These are phyloP conservation scores for Gynandropsis gynandra DNA, from an alignment of 345 rosid species.

Conservation along the genomic window DNA sequence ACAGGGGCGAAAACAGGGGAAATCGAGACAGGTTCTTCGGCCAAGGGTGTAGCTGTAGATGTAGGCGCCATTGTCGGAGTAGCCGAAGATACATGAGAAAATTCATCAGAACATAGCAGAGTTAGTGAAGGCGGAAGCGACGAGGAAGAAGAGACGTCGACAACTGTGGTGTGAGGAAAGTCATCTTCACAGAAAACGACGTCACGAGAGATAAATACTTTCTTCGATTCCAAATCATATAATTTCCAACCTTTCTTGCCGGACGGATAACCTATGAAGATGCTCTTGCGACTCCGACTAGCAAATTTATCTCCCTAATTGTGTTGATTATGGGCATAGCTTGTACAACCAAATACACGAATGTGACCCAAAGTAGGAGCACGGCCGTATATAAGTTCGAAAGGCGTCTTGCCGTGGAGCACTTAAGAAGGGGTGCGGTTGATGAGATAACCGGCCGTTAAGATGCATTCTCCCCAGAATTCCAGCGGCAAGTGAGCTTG, in stretches of 20 bases:
- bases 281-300: not conserved
- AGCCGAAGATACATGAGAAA: too few relatives aligned
- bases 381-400: not conserved
- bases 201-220: not conserved
- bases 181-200: not conserved
- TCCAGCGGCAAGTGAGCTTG: not conserved
- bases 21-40: too few relatives aligned
- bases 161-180: too few relatives aligned
- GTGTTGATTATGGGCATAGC: not conserved
- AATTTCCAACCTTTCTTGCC: not conserved
- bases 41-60: too few relatives aligned
- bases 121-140: too few relatives aligned
- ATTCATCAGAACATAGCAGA: too few relatives aligned
- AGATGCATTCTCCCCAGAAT: not conserved
- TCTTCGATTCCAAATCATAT: not conserved
- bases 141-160: too few relatives aligned
- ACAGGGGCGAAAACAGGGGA: too few relatives aligned
- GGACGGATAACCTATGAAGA: not conserved
- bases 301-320: not conserved
- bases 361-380: not conserved
- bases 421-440: not conserved
- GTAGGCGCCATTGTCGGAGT: too few relatives aligned
- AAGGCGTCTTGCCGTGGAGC: not conserved
- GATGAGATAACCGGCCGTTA: not conserved
- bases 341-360: not conserved